These are phyloP conservation scores for Saccharomycopsis malanga DNA, from an alignment of 805 yeast genomes.

Conservation along the genomic window DNA sequence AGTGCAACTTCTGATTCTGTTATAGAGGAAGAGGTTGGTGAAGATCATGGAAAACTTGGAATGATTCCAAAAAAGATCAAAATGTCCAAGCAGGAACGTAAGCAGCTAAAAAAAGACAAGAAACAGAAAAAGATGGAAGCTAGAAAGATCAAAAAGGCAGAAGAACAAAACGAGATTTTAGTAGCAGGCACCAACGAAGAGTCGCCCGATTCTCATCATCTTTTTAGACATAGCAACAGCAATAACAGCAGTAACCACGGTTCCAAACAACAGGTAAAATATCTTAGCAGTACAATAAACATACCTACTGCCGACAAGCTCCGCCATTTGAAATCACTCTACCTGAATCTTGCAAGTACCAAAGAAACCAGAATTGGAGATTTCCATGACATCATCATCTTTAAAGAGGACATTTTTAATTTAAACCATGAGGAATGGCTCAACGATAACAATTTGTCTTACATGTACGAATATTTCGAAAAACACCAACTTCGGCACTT, in stretches of 20 bases:
- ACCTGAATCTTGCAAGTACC: not conserved
- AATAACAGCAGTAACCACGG: constrained; percentile 22
- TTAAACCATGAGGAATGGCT: constrained; percentile 65
- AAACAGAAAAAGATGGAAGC: constrained; percentile 15
- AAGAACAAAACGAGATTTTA: constrained; percentile 9
- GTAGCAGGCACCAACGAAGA: constrained; percentile 7
- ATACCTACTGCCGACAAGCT: not conserved
- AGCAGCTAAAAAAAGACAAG: constrained; percentile 17
- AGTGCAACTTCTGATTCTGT: not conserved
- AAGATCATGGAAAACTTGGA: not conserved
- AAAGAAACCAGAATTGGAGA: constrained; percentile 28
- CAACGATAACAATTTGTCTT: constrained; percentile 60
- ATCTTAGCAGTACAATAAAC: not conserved
- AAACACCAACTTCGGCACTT: constrained; percentile 27
- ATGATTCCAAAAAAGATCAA: not conserved
- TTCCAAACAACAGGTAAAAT: constrained; percentile 23
- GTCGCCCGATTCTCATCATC: not conserved
- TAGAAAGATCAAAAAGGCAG: constrained; percentile 12
- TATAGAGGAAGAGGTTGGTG: not conserved
- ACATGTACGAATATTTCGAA: constrained; percentile 53
- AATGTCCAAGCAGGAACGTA: constrained; percentile 13
- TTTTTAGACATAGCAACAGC: not conserved
- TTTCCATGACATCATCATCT: constrained; percentile 50
- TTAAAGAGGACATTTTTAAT: constrained; percentile 50
- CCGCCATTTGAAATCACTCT: constrained; percentile 1